Evolutionary conservation across 352 stramenopile genomes (phyloP).

Genomic region (Phytopythium chamaehyphon): DNA sequence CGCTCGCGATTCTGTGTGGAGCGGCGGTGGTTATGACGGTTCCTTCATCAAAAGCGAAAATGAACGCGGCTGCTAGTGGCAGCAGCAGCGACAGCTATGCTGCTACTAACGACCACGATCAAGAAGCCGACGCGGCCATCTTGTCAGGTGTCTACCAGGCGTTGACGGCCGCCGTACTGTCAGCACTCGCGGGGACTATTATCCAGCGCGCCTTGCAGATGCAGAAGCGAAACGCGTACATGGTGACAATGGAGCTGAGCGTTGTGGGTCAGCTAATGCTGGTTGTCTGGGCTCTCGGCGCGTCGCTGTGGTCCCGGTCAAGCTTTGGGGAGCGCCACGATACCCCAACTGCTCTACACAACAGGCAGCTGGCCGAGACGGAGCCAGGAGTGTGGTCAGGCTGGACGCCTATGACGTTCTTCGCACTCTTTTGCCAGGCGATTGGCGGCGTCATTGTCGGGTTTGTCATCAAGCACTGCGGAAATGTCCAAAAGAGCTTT

Average conservation of each 20-base stretch:
- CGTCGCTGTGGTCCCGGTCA: neutral
- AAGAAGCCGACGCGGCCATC: slow-evolving; percentile 30
- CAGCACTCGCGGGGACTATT: slow-evolving; percentile 67
- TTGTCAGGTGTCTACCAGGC: slow-evolving; percentile 74
- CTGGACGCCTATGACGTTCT: slow-evolving; percentile 63
- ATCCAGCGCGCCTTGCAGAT: slow-evolving; percentile 71
- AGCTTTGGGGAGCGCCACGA: neutral
- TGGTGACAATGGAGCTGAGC: slow-evolving; percentile 80
- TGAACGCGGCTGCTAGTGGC: neutral
- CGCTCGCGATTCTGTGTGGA: slow-evolving; percentile 62
- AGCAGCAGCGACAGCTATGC: neutral
- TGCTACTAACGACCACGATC: slow-evolving; percentile 2
- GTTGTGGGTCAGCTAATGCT: slow-evolving; percentile 63
- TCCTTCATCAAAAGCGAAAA: slow-evolving; percentile 7
- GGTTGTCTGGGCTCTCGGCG: slow-evolving; percentile 37
- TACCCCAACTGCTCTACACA: slow-evolving; percentile 1
- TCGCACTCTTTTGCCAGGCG: slow-evolving; percentile 68
- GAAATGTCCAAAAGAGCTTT: slow-evolving; percentile 84
- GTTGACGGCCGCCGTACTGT: slow-evolving; percentile 66
- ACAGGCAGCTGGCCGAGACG: neutral
- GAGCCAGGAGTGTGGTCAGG: slow-evolving; percentile 45
- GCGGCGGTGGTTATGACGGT: slow-evolving; percentile 77
- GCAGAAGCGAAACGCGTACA: slow-evolving; percentile 70
- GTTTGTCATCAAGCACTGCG: slow-evolving; percentile 84
- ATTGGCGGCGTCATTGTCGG: slow-evolving; percentile 66